Conservation (phyloP, 1,284 basidiomycete species). For the Cryptococcus sp. region DNA sequence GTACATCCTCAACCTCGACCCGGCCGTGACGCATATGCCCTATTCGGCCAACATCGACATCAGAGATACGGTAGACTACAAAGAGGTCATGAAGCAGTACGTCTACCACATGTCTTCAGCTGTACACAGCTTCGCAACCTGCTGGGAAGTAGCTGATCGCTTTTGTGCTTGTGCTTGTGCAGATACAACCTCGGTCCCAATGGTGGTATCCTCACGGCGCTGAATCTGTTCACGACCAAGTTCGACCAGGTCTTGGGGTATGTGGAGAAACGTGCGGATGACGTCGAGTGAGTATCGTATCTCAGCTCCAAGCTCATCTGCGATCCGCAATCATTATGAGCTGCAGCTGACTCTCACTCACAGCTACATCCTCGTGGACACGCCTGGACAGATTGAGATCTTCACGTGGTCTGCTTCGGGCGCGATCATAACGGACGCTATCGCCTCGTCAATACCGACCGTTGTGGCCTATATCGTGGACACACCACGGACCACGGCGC, state of each 20-base stretch:
- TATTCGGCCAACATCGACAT: constrained; percentile 98
- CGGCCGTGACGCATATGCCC: constrained; percentile 85
- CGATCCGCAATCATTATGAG: too few relatives aligned
- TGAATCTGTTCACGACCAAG: constrained; percentile 98
- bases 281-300: constrained; percentile 85
- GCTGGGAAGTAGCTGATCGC: constrained; percentile 7
- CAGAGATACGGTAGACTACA: constrained; percentile 94
- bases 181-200: constrained; percentile 98
- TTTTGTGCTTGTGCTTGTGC: constrained; percentile 20
- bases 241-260: constrained; percentile 95
- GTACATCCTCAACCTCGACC: constrained; percentile 97
- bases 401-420: constrained; percentile 99
- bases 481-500: constrained; percentile 90
- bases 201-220: constrained; percentile 92
- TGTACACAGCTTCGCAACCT: constrained; percentile 14
- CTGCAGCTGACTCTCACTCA: background rate
- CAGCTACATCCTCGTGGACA: constrained; percentile 93
- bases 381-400: constrained; percentile 99
- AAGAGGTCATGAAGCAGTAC: constrained; percentile 99
- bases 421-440: constrained; percentile 96
- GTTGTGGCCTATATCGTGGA: constrained; percentile 97
- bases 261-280: constrained; percentile 85
- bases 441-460: constrained; percentile 88
- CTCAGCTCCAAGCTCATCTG: too few relatives aligned
- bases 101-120: constrained; percentile 49